Evolutionary conservation across 208 protist genomes (phyloP).

Genomic region (Porcisia hertigi): DNA sequence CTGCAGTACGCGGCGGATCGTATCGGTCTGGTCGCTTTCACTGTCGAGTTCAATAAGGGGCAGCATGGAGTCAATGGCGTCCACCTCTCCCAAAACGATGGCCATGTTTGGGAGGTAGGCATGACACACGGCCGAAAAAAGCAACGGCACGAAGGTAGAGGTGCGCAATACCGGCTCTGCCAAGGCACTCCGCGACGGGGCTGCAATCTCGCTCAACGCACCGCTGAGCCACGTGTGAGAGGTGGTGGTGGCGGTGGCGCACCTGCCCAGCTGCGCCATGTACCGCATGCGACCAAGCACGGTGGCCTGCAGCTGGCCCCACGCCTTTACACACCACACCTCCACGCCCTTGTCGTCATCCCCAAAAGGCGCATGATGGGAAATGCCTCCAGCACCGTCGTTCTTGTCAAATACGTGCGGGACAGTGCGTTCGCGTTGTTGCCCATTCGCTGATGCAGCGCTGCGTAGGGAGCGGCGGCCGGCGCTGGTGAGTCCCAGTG

Average conservation of each 20-base stretch:
- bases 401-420: background rate
- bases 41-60: constrained; percentile 41
- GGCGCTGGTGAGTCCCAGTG: constrained; percentile 17
- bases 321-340: constrained; percentile 38
- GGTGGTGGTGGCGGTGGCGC: background rate
- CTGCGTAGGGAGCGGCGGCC: background rate
- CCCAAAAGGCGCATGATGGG: background rate
- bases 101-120: constrained; percentile 56
- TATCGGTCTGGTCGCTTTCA: constrained; percentile 70
- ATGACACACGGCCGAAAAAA: constrained; percentile 43
- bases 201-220: background rate
- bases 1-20: constrained; percentile 57
- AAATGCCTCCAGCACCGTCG: background rate
- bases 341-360: constrained; percentile 2
- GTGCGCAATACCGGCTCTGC: constrained; percentile 21
- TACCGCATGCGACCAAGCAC: constrained; percentile 26
- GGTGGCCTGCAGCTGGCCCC: constrained; percentile 37
- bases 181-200: background rate
- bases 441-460: background rate
- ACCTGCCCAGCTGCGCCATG: constrained; percentile 4
- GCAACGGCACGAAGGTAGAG: constrained; percentile 31
- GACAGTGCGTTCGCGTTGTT: background rate
- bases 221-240: background rate
- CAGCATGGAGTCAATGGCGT: constrained; percentile 69
- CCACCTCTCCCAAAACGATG: constrained; percentile 54